These are phyloP conservation scores for Sugiyamaella chiloensis DNA, from an alignment of 805 yeast species.

Conservation along the genomic window DNA sequence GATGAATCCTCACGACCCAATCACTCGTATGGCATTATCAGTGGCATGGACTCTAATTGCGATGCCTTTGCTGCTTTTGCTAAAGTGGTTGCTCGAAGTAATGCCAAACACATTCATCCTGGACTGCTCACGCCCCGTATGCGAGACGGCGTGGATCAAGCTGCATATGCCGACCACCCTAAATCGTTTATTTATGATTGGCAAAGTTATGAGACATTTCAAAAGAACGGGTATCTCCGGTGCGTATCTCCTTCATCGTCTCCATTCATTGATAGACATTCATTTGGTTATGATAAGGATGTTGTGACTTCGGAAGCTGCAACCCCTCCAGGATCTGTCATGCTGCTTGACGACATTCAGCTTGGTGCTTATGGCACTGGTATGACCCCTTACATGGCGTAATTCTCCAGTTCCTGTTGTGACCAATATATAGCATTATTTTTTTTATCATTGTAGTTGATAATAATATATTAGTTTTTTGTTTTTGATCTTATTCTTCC, in stretches of 20 bases:
- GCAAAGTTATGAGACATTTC: slow-evolving; percentile 7
- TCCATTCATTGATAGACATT: slow-evolving; percentile 4
- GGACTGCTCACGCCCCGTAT: neutral
- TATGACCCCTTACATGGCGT: slow-evolving; percentile 29
- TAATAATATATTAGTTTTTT: too few species aligned
- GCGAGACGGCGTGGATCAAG: neutral
- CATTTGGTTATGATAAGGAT: slow-evolving; percentile 6
- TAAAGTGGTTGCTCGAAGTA: slow-evolving; percentile 23
- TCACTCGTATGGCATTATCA: slow-evolving; percentile 8
- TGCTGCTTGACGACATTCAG: slow-evolving; percentile 19
- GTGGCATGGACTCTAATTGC: slow-evolving; percentile 9
- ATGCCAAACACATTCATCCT: slow-evolving; percentile 8
- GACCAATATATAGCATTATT: too few species aligned
- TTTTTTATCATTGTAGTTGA: too few species aligned
- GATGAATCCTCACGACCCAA: slow-evolving; percentile 13
- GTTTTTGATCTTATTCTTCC: too few species aligned
- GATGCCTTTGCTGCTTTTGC: slow-evolving; percentile 28
- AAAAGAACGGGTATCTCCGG: slow-evolving; percentile 8
- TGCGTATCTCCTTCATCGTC: slow-evolving; percentile 11
- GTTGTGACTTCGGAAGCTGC: slow-evolving; percentile 12
- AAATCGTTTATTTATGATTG: slow-evolving; percentile 7
- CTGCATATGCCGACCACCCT: neutral
- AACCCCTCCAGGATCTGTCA: slow-evolving; percentile 28
- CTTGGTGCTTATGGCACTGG: slow-evolving; percentile 24
- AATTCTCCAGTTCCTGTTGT: slow-evolving; percentile 2